phyloP scores from a whole-genome alignment of 1,284 basidiomycete species.

The Omphalotus olearius region DNA sequence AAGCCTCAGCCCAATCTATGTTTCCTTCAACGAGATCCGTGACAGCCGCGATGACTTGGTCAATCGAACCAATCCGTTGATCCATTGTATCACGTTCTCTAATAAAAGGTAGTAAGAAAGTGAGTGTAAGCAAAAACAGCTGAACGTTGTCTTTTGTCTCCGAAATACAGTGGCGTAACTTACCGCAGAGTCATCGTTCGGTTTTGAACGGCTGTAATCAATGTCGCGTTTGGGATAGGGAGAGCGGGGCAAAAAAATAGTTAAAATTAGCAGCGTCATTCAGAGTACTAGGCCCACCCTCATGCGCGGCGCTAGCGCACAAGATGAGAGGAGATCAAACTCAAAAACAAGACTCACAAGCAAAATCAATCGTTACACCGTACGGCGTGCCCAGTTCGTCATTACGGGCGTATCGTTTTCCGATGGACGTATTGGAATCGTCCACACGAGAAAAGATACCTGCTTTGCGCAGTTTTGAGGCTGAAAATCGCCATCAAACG shows the following conservation, averaged over 20 bases:
- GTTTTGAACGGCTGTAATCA: conserved; percentile 69
- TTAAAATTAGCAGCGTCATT: conserved; percentile 4
- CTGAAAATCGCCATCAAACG: conserved; percentile 35
- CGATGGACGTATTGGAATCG: conserved; percentile 93
- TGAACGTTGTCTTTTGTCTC: background rate
- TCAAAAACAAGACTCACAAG: conserved; percentile 59
- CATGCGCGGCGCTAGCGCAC: background rate
- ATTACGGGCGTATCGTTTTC: conserved; percentile 95
- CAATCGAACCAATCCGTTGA: conserved; percentile 90
- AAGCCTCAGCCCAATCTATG: conserved; percentile 79
- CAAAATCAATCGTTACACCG: conserved; percentile 96
- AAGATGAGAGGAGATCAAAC: background rate
- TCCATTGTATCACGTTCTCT: conserved; percentile 94
- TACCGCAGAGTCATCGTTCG: conserved; percentile 86
- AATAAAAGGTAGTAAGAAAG: conserved; percentile 8
- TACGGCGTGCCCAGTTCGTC: conserved; percentile 98
- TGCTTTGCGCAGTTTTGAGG: conserved; percentile 79
- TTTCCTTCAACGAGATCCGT: conserved; percentile 71
- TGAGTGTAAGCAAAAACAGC: conserved; percentile 4
- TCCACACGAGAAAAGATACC: conserved; percentile 93
- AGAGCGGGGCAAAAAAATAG: background rate
- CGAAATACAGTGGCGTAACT: conserved; percentile 23
- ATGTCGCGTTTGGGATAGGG: background rate
- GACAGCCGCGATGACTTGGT: conserved; percentile 85
- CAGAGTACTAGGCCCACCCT: no score